These are phyloP conservation scores for Cadophora sp. DNA, from an alignment of 2,329 filamentous ascomycete species.

Conservation along the genomic window DNA sequence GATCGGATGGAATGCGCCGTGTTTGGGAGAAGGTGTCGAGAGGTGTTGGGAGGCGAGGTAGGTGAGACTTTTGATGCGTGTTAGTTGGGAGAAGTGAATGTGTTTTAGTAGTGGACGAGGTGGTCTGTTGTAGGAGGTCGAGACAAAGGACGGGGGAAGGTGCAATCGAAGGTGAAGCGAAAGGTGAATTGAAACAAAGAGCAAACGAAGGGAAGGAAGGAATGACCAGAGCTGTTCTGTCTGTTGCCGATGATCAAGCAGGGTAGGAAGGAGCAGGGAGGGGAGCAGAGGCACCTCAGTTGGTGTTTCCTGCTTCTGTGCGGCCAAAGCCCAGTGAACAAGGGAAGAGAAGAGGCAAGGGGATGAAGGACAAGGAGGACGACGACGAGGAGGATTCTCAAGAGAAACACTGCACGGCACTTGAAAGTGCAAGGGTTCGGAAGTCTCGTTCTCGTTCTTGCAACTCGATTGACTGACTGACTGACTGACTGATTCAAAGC, in stretches of 20 bases:
- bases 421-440: neutral
- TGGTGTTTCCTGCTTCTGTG: constrained; percentile 22
- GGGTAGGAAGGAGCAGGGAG: neutral
- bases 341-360: constrained; percentile 6
- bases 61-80: constrained; percentile 22
- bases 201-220: neutral
- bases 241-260: constrained; percentile 23
- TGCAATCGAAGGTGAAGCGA: neutral
- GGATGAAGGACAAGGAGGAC: neutral
- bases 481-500: neutral
- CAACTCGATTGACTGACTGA: no score
- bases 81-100: constrained; percentile 10
- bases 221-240: neutral
- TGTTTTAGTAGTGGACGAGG: no score
- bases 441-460: no score
- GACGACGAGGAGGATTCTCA: neutral
- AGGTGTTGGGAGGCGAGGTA: neutral
- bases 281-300: neutral
- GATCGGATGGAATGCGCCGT: constrained; percentile 8
- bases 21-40: neutral
- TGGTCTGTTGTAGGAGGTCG: no score
- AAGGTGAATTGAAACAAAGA: constrained; percentile 2
- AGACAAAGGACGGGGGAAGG: neutral
- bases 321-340: constrained; percentile 12
- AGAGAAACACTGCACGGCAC: neutral